Percentiles rank a stretch among this genome's conserved stretches.
Evolutionary conservation across 2,329 filamentous ascomycete species (phyloP).

Genomic region (Fusarium beomiforme): DNA sequence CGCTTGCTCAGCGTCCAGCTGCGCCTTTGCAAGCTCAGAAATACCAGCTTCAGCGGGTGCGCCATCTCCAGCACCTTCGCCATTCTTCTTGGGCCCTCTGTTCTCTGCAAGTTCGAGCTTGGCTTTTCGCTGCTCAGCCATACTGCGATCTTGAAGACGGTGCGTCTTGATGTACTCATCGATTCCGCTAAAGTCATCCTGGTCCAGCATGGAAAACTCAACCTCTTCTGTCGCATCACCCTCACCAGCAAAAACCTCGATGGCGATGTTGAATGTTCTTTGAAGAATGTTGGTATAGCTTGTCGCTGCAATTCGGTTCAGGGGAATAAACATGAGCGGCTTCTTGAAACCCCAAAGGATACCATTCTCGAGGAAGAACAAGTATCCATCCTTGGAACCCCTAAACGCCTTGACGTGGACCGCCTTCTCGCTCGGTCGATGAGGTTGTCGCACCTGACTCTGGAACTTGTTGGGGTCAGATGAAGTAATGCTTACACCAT

Average conservation of each 20-base stretch:
- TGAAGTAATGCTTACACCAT: conserved; percentile 58
- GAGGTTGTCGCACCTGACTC: conserved; percentile 64
- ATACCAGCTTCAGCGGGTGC: conserved; percentile 51
- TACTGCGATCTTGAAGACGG: conserved; percentile 71
- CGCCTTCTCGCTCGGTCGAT: conserved; percentile 69
- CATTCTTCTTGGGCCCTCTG: conserved; percentile 57
- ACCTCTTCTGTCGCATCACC: conserved; percentile 66
- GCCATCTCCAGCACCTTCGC: conserved; percentile 52
- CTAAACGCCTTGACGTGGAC: conserved; percentile 74
- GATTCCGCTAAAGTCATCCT: conserved; percentile 73
- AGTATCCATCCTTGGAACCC: conserved; percentile 74
- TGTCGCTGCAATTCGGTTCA: conserved; percentile 68
- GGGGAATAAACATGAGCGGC: conserved; percentile 71
- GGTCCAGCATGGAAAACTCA: conserved; percentile 76
- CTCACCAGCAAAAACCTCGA: conserved; percentile 65
- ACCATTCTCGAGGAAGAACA: conserved; percentile 73
- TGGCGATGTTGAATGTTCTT: conserved; percentile 73
- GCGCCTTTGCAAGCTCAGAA: conserved; percentile 61
- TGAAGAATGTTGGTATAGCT: conserved; percentile 75
- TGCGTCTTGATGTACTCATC: conserved; percentile 71
- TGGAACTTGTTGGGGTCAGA: conserved; percentile 67
- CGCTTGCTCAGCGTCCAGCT: conserved; percentile 61
- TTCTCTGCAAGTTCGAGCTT: conserved; percentile 72
- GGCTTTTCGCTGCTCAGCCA: conserved; percentile 74
- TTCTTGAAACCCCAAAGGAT: conserved; percentile 79